Conservation (phyloP, 1,284 basidiomycete species). For the Lentinula novae-zelandiae region DNA sequence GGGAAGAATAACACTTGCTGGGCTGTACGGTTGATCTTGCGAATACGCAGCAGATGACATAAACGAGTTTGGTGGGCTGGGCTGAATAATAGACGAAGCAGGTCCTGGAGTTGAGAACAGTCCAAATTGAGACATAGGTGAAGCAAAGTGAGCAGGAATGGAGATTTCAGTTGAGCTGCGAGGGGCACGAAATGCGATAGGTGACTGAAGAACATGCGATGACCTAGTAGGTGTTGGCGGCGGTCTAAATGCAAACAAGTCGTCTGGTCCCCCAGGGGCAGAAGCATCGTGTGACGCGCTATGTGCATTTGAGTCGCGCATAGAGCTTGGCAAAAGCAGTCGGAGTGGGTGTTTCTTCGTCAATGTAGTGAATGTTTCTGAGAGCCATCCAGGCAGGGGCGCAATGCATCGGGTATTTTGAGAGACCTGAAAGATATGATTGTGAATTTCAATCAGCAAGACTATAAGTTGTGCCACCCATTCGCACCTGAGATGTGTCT, state of each 20-base stretch:
- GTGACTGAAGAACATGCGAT: neutral
- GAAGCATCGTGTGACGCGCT: neutral
- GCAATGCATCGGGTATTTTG: constrained; percentile 1
- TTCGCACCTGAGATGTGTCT: constrained; percentile 1
- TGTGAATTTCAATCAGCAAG: neutral
- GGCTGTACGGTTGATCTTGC: constrained; percentile 4
- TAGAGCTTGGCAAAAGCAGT: constrained; percentile 26
- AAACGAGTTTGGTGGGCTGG: constrained; percentile 6
- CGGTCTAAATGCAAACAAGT: constrained; percentile 9
- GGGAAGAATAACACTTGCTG: neutral
- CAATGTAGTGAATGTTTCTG: constrained; percentile 32
- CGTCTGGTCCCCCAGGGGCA: neutral
- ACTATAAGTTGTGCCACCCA: neutral
- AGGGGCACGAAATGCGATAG: neutral
- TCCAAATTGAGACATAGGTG: constrained; percentile 8
- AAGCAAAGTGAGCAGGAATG: neutral
- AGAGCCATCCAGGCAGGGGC: constrained; percentile 26
- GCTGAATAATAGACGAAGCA: constrained; percentile 14
- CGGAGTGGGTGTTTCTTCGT: constrained; percentile 34
- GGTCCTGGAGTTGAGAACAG: constrained; percentile 26
- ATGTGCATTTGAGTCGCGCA: neutral
- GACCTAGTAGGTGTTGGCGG: neutral
- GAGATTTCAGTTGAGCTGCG: neutral
- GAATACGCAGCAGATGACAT: neutral
- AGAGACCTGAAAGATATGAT: neutral